Conservation (phyloP, 2,329 filamentous ascomycete genomes). For the Colletotrichum magnum region DNA sequence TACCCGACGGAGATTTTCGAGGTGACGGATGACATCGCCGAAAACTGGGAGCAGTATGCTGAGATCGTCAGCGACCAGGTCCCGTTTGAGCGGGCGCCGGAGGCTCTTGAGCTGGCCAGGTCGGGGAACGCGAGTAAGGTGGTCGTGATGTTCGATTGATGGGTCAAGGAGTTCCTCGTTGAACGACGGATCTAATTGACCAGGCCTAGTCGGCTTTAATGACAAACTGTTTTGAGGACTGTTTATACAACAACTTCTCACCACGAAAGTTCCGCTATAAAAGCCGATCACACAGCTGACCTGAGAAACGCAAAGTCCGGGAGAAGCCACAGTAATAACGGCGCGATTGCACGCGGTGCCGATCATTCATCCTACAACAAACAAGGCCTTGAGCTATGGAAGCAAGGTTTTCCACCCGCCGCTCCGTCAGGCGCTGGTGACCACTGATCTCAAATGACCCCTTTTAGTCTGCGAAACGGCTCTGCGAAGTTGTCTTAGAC, state of each 20-base stretch:
- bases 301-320: no score
- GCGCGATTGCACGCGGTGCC: not conserved
- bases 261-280: no score
- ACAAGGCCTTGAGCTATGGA: not conserved
- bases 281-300: no score
- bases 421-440: not conserved
- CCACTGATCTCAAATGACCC: not conserved
- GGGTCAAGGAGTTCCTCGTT: not conserved
- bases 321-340: not conserved
- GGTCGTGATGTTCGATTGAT: conserved; percentile 20
- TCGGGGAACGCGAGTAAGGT: conserved; percentile 29
- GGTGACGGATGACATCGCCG: conserved; percentile 20
- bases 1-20: conserved; percentile 31
- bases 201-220: no score
- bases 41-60: conserved; percentile 28
- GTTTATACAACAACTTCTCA: no score
- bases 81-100: conserved; percentile 11
- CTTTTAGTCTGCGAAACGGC: not conserved
- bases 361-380: not conserved
- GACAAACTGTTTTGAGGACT: no score
- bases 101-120: conserved; percentile 20
- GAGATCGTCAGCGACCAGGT: conserved; percentile 28
- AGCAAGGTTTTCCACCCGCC: not conserved
- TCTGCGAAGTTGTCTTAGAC: not conserved
- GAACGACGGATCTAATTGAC: no score